These are phyloP conservation scores for Colletotrichum tabaci DNA, from an alignment of 2,329 filamentous ascomycete genomes.

Conservation along the genomic window DNA sequence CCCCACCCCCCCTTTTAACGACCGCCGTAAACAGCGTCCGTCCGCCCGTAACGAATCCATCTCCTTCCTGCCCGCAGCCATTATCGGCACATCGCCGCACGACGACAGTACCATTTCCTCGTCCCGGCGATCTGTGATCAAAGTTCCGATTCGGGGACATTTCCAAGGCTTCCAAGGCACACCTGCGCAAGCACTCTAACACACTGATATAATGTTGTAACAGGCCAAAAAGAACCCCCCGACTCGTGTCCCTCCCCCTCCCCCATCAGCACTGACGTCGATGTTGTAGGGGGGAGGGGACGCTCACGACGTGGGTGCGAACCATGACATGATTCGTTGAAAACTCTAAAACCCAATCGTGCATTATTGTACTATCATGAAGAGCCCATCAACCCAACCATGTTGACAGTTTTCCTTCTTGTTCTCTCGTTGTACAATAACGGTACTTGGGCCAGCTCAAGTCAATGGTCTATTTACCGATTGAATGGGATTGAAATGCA, in stretches of 20 bases:
- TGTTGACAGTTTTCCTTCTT: background rate
- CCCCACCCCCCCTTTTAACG: background rate
- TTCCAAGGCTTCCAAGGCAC: background rate
- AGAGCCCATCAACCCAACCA: too few species aligned
- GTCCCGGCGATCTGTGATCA: background rate
- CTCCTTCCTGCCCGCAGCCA: background rate
- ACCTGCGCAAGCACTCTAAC: too few species aligned
- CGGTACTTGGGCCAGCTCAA: background rate
- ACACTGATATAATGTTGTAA: constrained; percentile 3
- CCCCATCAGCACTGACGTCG: background rate
- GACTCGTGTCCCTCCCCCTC: constrained; percentile 1
- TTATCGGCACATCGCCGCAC: constrained; percentile 5
- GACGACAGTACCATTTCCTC: background rate
- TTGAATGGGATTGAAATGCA: background rate
- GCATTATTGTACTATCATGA: background rate
- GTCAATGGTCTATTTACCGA: background rate
- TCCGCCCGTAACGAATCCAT: background rate
- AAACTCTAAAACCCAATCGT: constrained; percentile 1
- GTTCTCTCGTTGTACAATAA: background rate
- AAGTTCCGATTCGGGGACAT: background rate
- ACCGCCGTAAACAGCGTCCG: background rate
- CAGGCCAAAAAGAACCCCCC: background rate
- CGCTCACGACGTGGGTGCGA: background rate
- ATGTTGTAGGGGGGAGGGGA: background rate
- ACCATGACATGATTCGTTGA: background rate